Evolutionary conservation across 768 basidiomycete genomes (phyloP).

Genomic region (Pulveroboletus sp.): DNA sequence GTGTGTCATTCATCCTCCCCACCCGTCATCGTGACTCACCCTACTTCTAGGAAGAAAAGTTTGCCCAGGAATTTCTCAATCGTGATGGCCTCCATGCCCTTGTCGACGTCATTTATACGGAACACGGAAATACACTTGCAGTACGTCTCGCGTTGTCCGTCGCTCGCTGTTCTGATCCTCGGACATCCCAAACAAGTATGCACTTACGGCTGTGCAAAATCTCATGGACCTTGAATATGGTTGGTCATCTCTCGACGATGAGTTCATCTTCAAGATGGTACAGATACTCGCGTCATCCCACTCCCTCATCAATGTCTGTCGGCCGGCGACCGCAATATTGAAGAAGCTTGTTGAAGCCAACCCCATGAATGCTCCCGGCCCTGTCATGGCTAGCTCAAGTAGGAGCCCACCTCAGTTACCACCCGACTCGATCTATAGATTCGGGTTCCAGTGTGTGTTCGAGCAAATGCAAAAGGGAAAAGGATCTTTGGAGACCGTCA

Average conservation of each 20-base stretch:
- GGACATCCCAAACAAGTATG: constrained; percentile 51
- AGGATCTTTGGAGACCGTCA: constrained; percentile 75
- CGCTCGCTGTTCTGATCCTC: constrained; percentile 1
- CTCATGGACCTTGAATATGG: constrained; percentile 84
- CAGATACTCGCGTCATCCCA: constrained; percentile 70
- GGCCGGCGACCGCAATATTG: constrained; percentile 86
- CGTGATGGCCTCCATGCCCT: constrained; percentile 69
- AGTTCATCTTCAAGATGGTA: constrained; percentile 75
- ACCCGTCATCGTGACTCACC: not conserved
- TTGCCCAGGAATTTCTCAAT: constrained; percentile 72
- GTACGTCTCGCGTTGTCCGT: constrained; percentile 38
- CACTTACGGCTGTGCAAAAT: constrained; percentile 80
- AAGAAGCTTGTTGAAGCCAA: constrained; percentile 88
- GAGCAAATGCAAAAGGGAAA: constrained; percentile 75
- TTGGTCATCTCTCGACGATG: constrained; percentile 67
- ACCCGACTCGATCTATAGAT: constrained; percentile 73
- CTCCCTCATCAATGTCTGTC: constrained; percentile 84
- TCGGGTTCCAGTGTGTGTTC: constrained; percentile 81
- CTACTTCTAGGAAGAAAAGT: constrained; percentile 67
- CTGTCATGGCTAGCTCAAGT: constrained; percentile 57
- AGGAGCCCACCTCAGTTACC: constrained; percentile 46
- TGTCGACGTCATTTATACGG: constrained; percentile 59
- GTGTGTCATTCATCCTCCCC: constrained; percentile 38
- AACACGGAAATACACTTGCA: constrained; percentile 81
- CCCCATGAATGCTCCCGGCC: constrained; percentile 61